These are phyloP conservation scores for Leccinellum albellum DNA, from an alignment of 768 basidiomycete species.

Conservation along the genomic window DNA sequence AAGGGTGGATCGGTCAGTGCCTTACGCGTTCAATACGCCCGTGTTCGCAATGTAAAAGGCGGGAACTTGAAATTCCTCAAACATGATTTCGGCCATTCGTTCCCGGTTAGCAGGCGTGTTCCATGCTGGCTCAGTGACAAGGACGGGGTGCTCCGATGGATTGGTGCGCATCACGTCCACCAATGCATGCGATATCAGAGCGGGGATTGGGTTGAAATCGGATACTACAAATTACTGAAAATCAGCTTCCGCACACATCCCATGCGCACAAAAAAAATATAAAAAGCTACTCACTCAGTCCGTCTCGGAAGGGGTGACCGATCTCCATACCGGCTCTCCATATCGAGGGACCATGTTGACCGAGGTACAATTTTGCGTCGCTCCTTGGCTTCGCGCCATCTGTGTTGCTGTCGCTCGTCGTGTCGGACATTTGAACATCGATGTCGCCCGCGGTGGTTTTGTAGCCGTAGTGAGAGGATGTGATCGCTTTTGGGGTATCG, in stretches of 20 bases:
- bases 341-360: conserved; percentile 82
- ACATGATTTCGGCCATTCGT: conserved; percentile 95
- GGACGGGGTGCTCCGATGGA: conserved; percentile 82
- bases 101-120: conserved; percentile 91
- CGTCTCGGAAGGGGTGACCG: conserved; percentile 76
- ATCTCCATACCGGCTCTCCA: conserved; percentile 93
- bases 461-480: conserved; percentile 88
- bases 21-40: conserved; percentile 87
- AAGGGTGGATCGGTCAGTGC: conserved; percentile 20
- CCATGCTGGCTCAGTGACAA: conserved; percentile 96
- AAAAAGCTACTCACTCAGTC: conserved; percentile 59
- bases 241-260: not conserved
- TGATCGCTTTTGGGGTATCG: conserved; percentile 88
- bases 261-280: not conserved
- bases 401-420: conserved; percentile 30
- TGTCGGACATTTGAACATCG: conserved; percentile 40
- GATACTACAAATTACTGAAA: conserved; percentile 42
- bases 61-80: conserved; percentile 91
- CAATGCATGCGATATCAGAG: conserved; percentile 72
- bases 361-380: conserved; percentile 66
- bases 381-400: conserved; percentile 37
- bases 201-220: conserved; percentile 73
- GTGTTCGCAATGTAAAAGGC: conserved; percentile 97
- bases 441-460: conserved; percentile 36
- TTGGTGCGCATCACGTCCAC: conserved; percentile 73